phyloP scores from a whole-genome alignment of 345 rosid species.

The Acer yangbiense region DNA sequence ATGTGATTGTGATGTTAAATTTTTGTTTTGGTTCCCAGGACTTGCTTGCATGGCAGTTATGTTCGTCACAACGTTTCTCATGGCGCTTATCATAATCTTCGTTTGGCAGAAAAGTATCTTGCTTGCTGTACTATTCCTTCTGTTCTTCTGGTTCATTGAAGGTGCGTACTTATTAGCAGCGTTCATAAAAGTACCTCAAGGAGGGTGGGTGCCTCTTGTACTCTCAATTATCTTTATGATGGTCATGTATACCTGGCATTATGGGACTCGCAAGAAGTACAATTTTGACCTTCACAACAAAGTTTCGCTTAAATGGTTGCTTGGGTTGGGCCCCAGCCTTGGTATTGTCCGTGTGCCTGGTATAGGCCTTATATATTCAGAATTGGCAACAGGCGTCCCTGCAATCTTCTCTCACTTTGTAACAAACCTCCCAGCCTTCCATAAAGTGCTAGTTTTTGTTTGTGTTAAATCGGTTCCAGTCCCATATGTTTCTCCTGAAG shows the following conservation, averaged over 20 bases:
- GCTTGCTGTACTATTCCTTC: conserved; percentile 61
- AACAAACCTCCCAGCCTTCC: conserved; percentile 94
- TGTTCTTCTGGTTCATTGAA: conserved; percentile 73
- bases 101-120: conserved; percentile 69
- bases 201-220: conserved; percentile 91
- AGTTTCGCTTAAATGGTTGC: conserved; percentile 87
- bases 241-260: conserved; percentile 91
- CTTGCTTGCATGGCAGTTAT: conserved; percentile 87
- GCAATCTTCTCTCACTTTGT: conserved; percentile 96
- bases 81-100: conserved; percentile 81
- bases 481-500: conserved; percentile 83
- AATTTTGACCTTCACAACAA: conserved; percentile 91
- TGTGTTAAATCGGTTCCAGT: conserved; percentile 97
- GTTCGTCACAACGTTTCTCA: conserved; percentile 86
- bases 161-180: conserved; percentile 88
- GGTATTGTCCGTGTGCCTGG: conserved; percentile 97
- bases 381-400: conserved; percentile 91
- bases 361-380: conserved; percentile 90
- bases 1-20: conserved; percentile 7
- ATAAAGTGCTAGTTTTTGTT: conserved; percentile 82
- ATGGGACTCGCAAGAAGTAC: conserved; percentile 89
- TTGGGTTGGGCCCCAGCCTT: conserved; percentile 94
- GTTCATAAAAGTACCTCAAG: conserved; percentile 73
- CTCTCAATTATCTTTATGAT: conserved; percentile 66
- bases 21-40: conserved; percentile 52